Conservation (phyloP, 1,139 yeast genomes). For the Arxiozyma bovina region DNA sequence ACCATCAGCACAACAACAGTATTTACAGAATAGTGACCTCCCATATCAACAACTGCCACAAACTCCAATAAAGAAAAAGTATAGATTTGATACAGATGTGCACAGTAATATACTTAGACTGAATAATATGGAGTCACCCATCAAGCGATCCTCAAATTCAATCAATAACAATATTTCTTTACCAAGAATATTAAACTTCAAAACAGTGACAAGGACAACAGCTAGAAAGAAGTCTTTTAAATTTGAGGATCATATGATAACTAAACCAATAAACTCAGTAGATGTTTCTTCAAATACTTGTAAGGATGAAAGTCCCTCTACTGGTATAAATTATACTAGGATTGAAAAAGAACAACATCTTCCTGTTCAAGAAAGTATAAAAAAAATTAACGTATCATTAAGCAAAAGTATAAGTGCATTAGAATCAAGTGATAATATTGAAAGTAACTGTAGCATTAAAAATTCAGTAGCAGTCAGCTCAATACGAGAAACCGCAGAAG, state of each 20-base stretch:
- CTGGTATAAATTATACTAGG: too few relatives aligned
- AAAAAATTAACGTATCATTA: neutral
- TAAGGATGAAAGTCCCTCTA: too few relatives aligned
- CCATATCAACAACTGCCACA: neutral
- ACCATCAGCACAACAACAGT: neutral
- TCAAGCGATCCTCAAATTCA: neutral
- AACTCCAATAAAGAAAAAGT: slow-evolving; percentile 1
- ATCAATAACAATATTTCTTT: neutral
- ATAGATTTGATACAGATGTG: neutral
- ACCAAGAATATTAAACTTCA: neutral
- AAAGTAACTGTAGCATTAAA: too few relatives aligned
- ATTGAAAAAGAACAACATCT: neutral
- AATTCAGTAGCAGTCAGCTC: neutral
- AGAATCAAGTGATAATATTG: neutral
- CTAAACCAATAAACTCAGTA: neutral
- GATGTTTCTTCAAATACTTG: neutral
- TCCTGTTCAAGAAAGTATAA: too few relatives aligned
- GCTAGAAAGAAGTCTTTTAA: neutral
- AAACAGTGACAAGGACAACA: neutral
- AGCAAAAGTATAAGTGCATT: too few relatives aligned
- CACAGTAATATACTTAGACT: neutral
- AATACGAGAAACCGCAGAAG: neutral
- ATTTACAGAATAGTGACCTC: neutral
- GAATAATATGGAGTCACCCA: neutral
- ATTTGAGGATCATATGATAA: neutral